These are phyloP conservation scores for Psidium friedrichsthalianum DNA, from an alignment of 345 rosid species.

Conservation along the genomic window DNA sequence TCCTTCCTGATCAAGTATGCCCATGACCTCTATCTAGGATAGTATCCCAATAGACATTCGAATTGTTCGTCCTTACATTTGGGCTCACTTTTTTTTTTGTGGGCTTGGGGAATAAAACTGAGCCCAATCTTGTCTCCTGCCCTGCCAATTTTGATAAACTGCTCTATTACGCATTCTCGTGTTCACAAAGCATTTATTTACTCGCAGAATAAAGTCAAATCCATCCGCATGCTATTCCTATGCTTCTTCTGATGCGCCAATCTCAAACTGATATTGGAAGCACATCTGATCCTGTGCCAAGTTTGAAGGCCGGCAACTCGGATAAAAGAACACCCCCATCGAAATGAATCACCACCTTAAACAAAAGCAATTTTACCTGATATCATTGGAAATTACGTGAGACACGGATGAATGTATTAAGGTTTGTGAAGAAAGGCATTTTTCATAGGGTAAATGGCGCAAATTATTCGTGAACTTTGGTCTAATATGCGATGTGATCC, in stretches of 20 bases:
- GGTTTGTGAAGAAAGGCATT: neutral
- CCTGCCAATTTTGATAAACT: neutral
- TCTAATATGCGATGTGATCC: no score
- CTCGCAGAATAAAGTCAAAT: neutral
- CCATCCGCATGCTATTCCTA: neutral
- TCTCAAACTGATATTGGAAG: neutral
- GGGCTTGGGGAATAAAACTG: neutral
- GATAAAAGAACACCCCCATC: neutral
- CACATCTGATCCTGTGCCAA: neutral
- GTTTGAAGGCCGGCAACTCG: neutral
- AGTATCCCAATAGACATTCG: no score
- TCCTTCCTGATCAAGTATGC: no score
- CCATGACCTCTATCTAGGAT: no score
- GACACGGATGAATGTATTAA: neutral
- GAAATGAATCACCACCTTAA: neutral
- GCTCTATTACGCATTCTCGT: neutral
- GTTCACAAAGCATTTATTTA: neutral
- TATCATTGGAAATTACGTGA: neutral
- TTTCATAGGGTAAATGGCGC: no score
- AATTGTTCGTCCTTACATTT: neutral
- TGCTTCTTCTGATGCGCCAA: neutral
- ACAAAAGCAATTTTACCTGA: neutral
- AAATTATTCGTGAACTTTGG: no score
- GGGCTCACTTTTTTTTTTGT: neutral
- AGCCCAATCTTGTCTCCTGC: neutral